Percentiles rank a stretch among this genome's conserved stretches.
Evolutionary conservation across 1,284 basidiomycete species (phyloP).

Genomic region (Ganoderma leucocontextum): DNA sequence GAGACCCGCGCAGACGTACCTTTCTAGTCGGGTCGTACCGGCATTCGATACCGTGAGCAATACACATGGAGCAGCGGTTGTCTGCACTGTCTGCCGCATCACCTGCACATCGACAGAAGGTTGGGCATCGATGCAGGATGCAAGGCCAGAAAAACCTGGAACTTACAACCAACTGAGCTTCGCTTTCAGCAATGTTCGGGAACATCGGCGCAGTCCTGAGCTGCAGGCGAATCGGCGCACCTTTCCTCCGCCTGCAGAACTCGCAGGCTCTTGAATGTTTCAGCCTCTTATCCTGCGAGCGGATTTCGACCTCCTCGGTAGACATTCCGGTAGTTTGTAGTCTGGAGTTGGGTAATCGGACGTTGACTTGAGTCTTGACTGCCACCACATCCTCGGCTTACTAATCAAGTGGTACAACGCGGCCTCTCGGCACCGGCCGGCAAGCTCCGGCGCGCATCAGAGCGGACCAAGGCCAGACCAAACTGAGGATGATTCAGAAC

Average conservation of each 20-base stretch:
- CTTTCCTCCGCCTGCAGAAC: constrained; percentile 77
- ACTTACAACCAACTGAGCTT: constrained; percentile 18
- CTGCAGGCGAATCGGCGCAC: constrained; percentile 47
- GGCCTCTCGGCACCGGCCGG: background rate
- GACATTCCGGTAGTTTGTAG: background rate
- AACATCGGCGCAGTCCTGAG: background rate
- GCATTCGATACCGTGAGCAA: constrained; percentile 75
- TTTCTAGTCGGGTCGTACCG: constrained; percentile 65
- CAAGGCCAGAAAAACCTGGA: background rate
- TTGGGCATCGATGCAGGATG: background rate
- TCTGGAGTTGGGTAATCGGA: background rate
- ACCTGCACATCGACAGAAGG: constrained; percentile 26
- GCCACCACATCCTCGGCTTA: background rate
- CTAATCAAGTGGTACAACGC: background rate
- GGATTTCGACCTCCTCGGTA: background rate
- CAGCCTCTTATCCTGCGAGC: background rate
- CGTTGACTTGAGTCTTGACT: background rate
- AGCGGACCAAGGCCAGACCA: too few species aligned
- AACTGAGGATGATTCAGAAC: too few species aligned
- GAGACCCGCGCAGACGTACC: background rate
- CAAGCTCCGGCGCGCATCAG: background rate
- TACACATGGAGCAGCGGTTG: constrained; percentile 81
- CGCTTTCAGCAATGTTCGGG: background rate
- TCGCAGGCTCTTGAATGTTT: constrained; percentile 71
- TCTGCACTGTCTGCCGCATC: constrained; percentile 57